phyloP scores from a whole-genome alignment of 208 protist genomes.

The Phytomonas sp. region DNA sequence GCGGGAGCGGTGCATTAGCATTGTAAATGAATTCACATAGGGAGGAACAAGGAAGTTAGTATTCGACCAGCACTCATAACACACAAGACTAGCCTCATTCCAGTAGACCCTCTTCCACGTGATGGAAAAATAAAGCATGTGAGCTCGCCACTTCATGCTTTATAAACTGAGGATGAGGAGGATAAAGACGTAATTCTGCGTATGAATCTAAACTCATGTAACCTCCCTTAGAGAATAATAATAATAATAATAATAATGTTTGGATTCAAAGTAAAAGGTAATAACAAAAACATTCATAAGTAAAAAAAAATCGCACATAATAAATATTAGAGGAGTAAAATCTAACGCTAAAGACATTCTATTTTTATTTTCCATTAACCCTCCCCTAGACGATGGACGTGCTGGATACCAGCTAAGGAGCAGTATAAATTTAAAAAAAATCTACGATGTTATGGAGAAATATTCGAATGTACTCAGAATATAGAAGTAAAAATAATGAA shows the following conservation, averaged over 20 bases:
- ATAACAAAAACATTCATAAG: constrained; percentile 14
- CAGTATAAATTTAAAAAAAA: neutral
- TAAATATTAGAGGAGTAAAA: constrained; percentile 9
- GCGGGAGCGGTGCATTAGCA: neutral
- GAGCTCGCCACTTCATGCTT: neutral
- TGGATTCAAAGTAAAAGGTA: neutral
- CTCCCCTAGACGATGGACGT: neutral
- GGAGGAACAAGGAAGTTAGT: neutral
- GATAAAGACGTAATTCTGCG: neutral
- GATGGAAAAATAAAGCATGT: neutral
- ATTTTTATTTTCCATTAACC: neutral
- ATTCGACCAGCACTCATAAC: neutral
- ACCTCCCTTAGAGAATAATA: constrained; percentile 4
- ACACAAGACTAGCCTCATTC: neutral
- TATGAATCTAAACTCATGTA: neutral
- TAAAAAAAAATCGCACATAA: constrained; percentile 10
- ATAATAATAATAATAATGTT: constrained; percentile 9
- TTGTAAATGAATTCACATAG: neutral
- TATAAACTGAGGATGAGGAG: neutral
- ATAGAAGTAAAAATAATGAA: neutral
- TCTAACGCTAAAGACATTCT: neutral
- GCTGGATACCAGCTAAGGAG: neutral
- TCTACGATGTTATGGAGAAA: neutral
- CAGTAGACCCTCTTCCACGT: neutral
- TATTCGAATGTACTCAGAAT: neutral